A percentile compares a stretch with the other conserved stretches of the same genome.
These are phyloP conservation scores for Fusarium sp. DNA, from an alignment of 2,329 filamentous ascomycete species.

Conservation along the genomic window DNA sequence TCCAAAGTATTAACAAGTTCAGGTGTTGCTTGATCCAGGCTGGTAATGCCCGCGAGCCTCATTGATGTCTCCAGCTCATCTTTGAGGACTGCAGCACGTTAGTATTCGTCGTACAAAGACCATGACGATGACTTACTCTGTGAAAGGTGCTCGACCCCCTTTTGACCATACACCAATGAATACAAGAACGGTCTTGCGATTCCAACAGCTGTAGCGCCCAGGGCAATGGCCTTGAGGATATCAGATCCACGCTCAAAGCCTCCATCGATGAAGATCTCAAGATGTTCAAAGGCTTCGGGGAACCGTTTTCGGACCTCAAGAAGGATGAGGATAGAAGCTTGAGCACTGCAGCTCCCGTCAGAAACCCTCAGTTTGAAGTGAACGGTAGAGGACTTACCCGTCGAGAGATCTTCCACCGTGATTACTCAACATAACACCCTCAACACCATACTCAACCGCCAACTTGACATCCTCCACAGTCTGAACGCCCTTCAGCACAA, in stretches of 20 bases:
- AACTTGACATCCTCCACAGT: conserved; percentile 63
- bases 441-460: conserved; percentile 59
- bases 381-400: conserved; percentile 41
- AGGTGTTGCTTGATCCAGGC: conserved; percentile 41
- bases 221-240: conserved; percentile 62
- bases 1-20: conserved; percentile 47
- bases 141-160: conserved; percentile 63
- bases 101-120: background rate
- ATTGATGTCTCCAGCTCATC: conserved; percentile 46
- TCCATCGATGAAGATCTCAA: conserved; percentile 64
- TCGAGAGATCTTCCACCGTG: conserved; percentile 67
- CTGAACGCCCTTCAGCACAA: conserved; percentile 68
- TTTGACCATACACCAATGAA: conserved; percentile 63
- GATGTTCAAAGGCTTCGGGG: conserved; percentile 58
- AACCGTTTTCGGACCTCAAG: conserved; percentile 61
- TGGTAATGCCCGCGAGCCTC: conserved; percentile 44
- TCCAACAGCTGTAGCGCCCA: conserved; percentile 64
- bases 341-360: conserved; percentile 40
- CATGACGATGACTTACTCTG: conserved; percentile 56
- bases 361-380: fast-evolving
- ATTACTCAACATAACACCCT: conserved; percentile 66
- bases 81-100: conserved; percentile 38
- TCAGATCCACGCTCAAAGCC: conserved; percentile 64
- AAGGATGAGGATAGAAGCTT: conserved; percentile 60
- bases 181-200: conserved; percentile 64